A percentile compares a stretch with the other conserved stretches of the same genome.
These are phyloP conservation scores for Penicillium coprophilum DNA, from an alignment of 495 filamentous ascomycete genomes.

Conservation along the genomic window DNA sequence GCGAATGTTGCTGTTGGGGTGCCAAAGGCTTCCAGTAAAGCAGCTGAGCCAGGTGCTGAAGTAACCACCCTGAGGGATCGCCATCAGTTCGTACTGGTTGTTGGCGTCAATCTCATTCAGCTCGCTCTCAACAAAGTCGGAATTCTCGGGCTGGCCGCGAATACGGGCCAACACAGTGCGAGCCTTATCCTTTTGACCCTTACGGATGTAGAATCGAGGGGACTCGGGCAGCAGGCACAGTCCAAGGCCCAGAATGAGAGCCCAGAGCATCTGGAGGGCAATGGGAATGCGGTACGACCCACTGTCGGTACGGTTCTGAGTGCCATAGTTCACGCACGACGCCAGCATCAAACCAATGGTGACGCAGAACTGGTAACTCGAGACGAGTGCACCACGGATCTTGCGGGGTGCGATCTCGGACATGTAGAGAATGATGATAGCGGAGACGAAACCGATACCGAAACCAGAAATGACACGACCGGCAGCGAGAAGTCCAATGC, in stretches of 20 bases:
- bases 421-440: conserved; percentile 75
- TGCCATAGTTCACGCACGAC: conserved; percentile 69
- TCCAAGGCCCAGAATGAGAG: conserved; percentile 60
- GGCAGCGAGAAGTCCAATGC: conserved; percentile 57
- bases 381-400: conserved; percentile 67
- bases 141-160: conserved; percentile 52
- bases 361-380: conserved; percentile 70
- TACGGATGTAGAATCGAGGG: conserved; percentile 63
- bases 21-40: conserved; percentile 64
- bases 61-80: conserved; percentile 60
- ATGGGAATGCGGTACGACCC: conserved; percentile 75
- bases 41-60: conserved; percentile 62
- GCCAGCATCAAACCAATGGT: conserved; percentile 73
- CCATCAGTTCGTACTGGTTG: conserved; percentile 65
- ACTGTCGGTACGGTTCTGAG: conserved; percentile 56
- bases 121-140: conserved; percentile 64
- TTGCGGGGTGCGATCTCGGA: conserved; percentile 62
- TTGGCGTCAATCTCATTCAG: conserved; percentile 75
- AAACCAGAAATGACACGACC: conserved; percentile 72
- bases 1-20: conserved; percentile 63
- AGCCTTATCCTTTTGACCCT: conserved; percentile 45
- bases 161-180: conserved; percentile 42
- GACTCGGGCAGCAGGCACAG: conserved; percentile 77
- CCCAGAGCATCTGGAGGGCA: conserved; percentile 65
- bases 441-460: conserved; percentile 73